Percentiles rank a stretch among this genome's conserved stretches.
Conservation (phyloP, 75 land plant genomes). For the Pinus tabuliformis region DNA sequence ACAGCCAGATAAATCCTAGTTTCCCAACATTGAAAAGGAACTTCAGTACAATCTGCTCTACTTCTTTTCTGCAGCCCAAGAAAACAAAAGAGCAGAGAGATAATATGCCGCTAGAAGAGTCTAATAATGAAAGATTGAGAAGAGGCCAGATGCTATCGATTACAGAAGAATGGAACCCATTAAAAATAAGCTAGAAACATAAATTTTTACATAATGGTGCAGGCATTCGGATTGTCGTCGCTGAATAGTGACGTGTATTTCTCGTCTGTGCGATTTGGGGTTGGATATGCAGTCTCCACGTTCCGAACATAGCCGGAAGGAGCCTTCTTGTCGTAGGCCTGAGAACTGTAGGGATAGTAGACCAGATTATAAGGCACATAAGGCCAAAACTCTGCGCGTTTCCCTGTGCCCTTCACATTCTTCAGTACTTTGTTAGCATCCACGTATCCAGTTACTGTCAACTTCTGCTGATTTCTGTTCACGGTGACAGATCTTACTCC, state of each 20-base stretch:
- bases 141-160: too few species aligned
- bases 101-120: too few species aligned
- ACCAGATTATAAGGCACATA: slow-evolving; percentile 66
- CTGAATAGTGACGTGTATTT: slow-evolving; percentile 9
- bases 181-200: too few species aligned
- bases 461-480: slow-evolving; percentile 47
- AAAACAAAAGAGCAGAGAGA: too few species aligned
- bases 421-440: slow-evolving; percentile 49
- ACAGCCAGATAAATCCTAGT: too few species aligned
- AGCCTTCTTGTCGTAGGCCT: slow-evolving; percentile 62
- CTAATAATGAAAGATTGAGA: too few species aligned
- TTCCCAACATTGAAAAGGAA: too few species aligned
- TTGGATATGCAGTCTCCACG: not conserved
- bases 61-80: too few species aligned
- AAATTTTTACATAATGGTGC: slow-evolving; percentile 7
- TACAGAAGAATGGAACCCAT: too few species aligned
- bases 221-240: slow-evolving; percentile 8
- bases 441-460: slow-evolving; percentile 67
- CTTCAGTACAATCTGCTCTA: too few species aligned
- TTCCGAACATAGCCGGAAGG: slow-evolving; percentile 66
- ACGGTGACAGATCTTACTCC: slow-evolving; percentile 45
- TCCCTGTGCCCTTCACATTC: slow-evolving; percentile 54
- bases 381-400: slow-evolving; percentile 67
- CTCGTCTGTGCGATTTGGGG: not conserved
- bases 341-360: slow-evolving; percentile 46